phyloP scores from a whole-genome alignment of 257 asterid species.

The Echium plantagineum region DNA sequence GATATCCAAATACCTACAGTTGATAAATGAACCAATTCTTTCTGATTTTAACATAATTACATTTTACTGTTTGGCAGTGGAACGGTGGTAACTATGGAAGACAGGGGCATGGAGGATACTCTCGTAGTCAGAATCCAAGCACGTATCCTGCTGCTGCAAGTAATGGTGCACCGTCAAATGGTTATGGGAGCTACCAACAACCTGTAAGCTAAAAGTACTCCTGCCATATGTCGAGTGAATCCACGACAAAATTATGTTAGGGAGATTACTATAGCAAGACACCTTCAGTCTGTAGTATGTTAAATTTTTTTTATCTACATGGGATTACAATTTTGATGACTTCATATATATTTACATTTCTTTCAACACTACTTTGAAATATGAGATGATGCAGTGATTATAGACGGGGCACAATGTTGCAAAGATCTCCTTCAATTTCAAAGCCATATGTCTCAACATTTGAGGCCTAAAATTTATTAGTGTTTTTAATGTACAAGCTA shows the following conservation, averaged over 20 bases:
- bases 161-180: conserved; percentile 52
- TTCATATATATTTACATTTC: background rate
- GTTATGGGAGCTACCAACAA: conserved; percentile 59
- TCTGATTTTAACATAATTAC: background rate
- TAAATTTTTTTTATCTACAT: background rate
- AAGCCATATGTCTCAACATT: no score
- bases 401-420: background rate
- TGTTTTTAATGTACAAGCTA: no score
- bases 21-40: background rate
- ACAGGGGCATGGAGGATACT: conserved; percentile 61
- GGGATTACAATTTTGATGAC: conserved; percentile 1
- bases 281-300: background rate
- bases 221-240: conserved; percentile 16
- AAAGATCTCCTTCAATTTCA: no score
- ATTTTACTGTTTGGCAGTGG: conserved; percentile 30
- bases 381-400: background rate
- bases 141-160: conserved; percentile 32
- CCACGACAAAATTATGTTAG: conserved; percentile 18
- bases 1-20: background rate
- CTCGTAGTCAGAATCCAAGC: conserved; percentile 22
- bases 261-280: conserved; percentile 9
- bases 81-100: conserved; percentile 50
- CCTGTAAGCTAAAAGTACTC: conserved; percentile 44
- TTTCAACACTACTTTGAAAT: background rate
- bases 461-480: no score